Percentiles rank a stretch among this genome's conserved stretches.
These are phyloP conservation scores for Monascus purpureus DNA, from an alignment of 495 filamentous ascomycete genomes.

Conservation along the genomic window DNA sequence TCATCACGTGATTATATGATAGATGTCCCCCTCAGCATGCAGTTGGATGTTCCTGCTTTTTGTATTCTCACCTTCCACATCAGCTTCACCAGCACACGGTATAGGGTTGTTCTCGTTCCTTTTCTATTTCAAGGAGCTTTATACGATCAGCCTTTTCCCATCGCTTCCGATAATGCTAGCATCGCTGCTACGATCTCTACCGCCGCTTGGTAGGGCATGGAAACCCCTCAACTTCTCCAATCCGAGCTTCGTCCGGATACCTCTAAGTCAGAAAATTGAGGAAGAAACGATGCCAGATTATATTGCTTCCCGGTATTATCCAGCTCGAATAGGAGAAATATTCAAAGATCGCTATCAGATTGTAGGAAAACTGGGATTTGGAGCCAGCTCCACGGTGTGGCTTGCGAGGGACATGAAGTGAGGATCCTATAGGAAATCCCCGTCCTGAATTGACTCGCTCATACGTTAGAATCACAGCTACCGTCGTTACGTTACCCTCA, in stretches of 20 bases:
- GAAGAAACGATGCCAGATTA: slow-evolving; percentile 5
- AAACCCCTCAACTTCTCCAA: slow-evolving; percentile 1
- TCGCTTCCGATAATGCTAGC: neutral
- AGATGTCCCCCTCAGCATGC: no score
- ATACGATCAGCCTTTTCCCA: no score
- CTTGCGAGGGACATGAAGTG: slow-evolving; percentile 20
- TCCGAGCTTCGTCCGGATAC: slow-evolving; percentile 1
- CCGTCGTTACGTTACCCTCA: slow-evolving; percentile 19
- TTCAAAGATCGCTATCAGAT: slow-evolving; percentile 15
- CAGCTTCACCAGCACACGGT: no score
- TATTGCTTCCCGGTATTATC: slow-evolving; percentile 12
- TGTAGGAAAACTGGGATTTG: slow-evolving; percentile 17
- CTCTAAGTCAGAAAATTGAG: neutral
- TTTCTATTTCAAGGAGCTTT: no score
- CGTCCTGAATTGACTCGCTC: neutral
- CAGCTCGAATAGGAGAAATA: slow-evolving; percentile 13
- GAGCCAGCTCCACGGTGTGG: slow-evolving; percentile 21
- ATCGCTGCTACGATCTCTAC: neutral
- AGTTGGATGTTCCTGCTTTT: no score
- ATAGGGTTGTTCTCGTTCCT: no score
- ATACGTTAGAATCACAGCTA: slow-evolving; percentile 4
- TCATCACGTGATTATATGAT: no score
- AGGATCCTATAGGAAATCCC: slow-evolving; percentile 4
- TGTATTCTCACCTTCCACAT: no score
- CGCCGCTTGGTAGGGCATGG: neutral